Percentiles rank a stretch among this genome's conserved stretches.
Evolutionary conservation across 306 rosid species (phyloP).

Genomic region (Prunus persica): DNA sequence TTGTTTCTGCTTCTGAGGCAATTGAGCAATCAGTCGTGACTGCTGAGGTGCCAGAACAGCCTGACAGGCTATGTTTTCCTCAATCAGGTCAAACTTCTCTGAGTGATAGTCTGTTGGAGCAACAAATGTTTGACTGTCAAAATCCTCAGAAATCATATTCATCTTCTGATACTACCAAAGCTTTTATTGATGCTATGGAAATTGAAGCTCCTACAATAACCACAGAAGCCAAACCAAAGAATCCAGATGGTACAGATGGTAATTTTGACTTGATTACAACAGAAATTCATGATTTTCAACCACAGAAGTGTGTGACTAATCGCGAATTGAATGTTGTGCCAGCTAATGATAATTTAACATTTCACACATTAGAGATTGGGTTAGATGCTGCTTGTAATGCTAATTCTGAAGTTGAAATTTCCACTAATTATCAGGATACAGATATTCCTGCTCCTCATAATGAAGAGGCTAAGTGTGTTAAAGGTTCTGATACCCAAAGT

Average conservation of each 20-base stretch:
- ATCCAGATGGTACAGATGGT: conserved; percentile 13
- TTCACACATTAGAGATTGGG: conserved; percentile 11
- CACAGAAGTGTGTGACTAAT: conserved; percentile 22
- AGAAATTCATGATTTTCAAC: conserved; percentile 22
- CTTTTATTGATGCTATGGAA: conserved; percentile 23
- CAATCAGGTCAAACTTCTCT: conserved; percentile 22
- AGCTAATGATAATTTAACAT: conserved; percentile 23
- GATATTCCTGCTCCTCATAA: conserved; percentile 18
- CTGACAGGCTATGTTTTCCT: conserved; percentile 26
- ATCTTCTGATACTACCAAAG: conserved; percentile 14
- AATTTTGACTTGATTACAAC: conserved; percentile 19
- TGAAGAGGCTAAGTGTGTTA: conserved; percentile 24
- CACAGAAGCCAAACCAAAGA: conserved; percentile 18
- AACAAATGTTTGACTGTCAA: conserved; percentile 19
- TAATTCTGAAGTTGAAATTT: conserved; percentile 30
- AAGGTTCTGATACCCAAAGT: conserved; percentile 25
- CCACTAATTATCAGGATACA: conserved; percentile 18
- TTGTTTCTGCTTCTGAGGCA: conserved; percentile 16
- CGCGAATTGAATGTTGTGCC: conserved; percentile 16
- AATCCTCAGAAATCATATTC: conserved; percentile 14
- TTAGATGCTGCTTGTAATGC: conserved; percentile 15
- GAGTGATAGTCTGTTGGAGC: conserved; percentile 19
- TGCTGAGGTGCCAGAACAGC: conserved; percentile 16
- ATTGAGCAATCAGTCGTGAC: conserved; percentile 27
- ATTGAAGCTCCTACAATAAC: conserved; percentile 19